Evolutionary conservation across 768 basidiomycete species (phyloP).

Genomic region (Tulasnella sp.): DNA sequence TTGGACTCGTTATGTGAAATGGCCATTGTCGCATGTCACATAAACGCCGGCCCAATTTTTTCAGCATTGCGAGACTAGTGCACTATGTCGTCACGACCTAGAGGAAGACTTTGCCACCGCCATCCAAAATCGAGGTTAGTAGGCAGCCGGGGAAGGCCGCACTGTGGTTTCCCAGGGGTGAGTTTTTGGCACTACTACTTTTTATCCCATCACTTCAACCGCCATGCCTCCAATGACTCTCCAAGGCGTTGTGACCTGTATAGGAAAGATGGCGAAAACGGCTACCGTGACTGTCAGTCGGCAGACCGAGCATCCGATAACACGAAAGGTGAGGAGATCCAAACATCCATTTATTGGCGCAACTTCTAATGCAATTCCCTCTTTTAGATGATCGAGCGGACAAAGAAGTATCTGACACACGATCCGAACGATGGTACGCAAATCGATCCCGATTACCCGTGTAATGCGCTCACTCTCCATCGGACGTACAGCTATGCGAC

Average conservation of each 20-base stretch:
- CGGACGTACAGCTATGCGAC: slow-evolving; percentile 42
- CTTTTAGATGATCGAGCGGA: slow-evolving; percentile 54
- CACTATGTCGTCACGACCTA: too few species aligned
- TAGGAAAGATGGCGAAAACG: slow-evolving; percentile 74
- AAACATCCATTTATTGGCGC: not conserved
- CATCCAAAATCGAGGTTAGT: too few species aligned
- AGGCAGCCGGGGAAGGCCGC: too few species aligned
- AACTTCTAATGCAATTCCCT: not conserved
- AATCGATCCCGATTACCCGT: not conserved
- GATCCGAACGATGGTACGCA: slow-evolving; percentile 60
- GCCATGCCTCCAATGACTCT: slow-evolving; percentile 49
- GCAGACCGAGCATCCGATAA: slow-evolving; percentile 57
- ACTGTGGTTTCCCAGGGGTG: too few species aligned
- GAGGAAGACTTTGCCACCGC: too few species aligned
- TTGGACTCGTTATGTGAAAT: too few species aligned
- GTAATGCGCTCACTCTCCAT: not conserved
- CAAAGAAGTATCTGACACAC: slow-evolving; percentile 69
- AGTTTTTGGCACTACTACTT: too few species aligned
- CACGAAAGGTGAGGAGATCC: slow-evolving; percentile 53
- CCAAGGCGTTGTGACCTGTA: slow-evolving; percentile 66
- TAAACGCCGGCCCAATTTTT: too few species aligned
- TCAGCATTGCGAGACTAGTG: too few species aligned
- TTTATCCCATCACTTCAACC: too few species aligned
- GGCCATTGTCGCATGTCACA: too few species aligned
- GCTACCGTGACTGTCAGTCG: slow-evolving; percentile 75